phyloP scores from a whole-genome alignment of 495 filamentous ascomycete species.

The Chaetomium cochliodes region DNA sequence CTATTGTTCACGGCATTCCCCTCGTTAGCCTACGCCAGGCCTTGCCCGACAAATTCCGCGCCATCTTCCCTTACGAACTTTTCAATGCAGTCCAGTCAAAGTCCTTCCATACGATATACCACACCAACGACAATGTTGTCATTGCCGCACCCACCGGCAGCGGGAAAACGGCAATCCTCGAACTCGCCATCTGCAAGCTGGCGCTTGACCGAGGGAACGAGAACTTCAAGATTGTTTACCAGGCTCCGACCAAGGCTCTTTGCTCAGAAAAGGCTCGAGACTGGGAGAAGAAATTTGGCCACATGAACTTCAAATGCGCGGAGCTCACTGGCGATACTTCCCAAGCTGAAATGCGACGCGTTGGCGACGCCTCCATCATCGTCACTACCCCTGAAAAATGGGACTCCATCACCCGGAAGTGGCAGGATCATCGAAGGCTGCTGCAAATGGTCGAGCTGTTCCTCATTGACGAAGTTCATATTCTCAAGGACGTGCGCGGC shows the following conservation, averaged over 20 bases:
- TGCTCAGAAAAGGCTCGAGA: conserved; percentile 80
- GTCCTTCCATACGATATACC: conserved; percentile 72
- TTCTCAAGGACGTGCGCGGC: conserved; percentile 84
- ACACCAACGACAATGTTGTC: conserved; percentile 77
- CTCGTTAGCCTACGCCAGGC: conserved; percentile 66
- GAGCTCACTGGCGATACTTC: conserved; percentile 94
- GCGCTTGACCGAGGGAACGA: conserved; percentile 60
- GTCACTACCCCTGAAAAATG: conserved; percentile 98
- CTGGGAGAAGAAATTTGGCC: conserved; percentile 81
- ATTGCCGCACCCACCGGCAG: conserved; percentile 89
- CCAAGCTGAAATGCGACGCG: conserved; percentile 64
- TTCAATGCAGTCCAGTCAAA: conserved; percentile 95
- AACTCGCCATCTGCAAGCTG: conserved; percentile 86
- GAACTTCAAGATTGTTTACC: conserved; percentile 90
- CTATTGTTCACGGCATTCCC: conserved; percentile 60
- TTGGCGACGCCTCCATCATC: conserved; percentile 84
- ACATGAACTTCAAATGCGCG: conserved; percentile 71
- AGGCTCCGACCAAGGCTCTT: conserved; percentile 90
- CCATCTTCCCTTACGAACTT: conserved; percentile 73
- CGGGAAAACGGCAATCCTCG: conserved; percentile 88
- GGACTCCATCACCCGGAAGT: conserved; percentile 96
- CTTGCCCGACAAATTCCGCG: conserved; percentile 74
- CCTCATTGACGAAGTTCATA: conserved; percentile 95
- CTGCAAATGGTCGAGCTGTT: conserved; percentile 87
- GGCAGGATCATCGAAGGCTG: conserved; percentile 83